phyloP scores from a whole-genome alignment of 768 basidiomycete species.

The Boletus pseudo-olivaceus region DNA sequence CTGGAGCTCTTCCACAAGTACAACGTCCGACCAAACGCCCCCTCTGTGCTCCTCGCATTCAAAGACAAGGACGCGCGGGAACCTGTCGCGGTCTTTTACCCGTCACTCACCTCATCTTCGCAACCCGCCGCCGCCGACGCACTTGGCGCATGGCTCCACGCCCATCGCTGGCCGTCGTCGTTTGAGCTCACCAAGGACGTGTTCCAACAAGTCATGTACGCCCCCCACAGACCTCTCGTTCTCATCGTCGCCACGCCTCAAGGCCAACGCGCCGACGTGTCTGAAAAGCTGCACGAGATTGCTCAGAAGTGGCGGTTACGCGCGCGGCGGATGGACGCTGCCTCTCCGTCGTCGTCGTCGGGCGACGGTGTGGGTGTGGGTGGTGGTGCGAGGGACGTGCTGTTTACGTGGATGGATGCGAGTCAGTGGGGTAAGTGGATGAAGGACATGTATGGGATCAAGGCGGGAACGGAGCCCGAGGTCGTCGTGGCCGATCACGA shows the following conservation, averaged over 20 bases:
- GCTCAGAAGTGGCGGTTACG: conserved; percentile 56
- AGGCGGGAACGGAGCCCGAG: conserved; percentile 23
- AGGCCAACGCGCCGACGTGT: conserved; percentile 38
- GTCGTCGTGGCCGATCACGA: conserved; percentile 81
- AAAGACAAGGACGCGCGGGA: conserved; percentile 52
- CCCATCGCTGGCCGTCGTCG: conserved; percentile 68
- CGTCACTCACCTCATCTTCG: background rate
- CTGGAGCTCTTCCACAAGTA: conserved; percentile 33
- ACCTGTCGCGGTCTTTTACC: conserved; percentile 44
- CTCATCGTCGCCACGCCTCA: conserved; percentile 60
- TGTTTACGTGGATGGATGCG: conserved; percentile 89
- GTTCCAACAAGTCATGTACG: conserved; percentile 85
- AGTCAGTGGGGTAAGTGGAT: conserved; percentile 85
- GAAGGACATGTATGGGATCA: conserved; percentile 85
- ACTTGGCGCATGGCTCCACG: conserved; percentile 55
- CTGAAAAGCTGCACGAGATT: conserved; percentile 46
- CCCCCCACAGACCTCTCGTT: conserved; percentile 69
- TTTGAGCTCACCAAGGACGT: conserved; percentile 73
- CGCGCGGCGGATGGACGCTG: background rate
- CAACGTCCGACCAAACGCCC: conserved; percentile 34
- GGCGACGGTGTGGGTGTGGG: conserved; percentile 14
- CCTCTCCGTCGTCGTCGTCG: background rate
- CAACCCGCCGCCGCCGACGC: background rate
- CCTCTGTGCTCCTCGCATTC: conserved; percentile 66
- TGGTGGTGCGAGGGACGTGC: conserved; percentile 47